Evolutionary conservation across 345 rosid species (phyloP).

Genomic region (Litchi chinensis): DNA sequence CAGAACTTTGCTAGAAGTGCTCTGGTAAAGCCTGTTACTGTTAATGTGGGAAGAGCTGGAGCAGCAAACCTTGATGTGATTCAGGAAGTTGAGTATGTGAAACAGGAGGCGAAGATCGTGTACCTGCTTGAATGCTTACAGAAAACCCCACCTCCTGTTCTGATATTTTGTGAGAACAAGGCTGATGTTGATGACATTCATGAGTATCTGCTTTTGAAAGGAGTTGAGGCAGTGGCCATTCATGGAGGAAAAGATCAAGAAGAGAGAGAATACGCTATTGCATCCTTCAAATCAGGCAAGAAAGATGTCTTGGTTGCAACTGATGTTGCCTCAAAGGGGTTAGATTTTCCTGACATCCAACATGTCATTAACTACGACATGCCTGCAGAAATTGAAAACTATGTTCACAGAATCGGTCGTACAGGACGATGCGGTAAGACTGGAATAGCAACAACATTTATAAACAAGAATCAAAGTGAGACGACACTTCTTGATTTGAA

Average conservation of each 20-base stretch:
- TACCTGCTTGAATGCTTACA: constrained; percentile 93
- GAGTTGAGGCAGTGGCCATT: constrained; percentile 90
- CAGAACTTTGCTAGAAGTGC: constrained; percentile 93
- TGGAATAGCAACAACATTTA: constrained; percentile 90
- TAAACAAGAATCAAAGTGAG: constrained; percentile 93
- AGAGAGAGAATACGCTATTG: constrained; percentile 86
- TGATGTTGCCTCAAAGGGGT: constrained; percentile 90
- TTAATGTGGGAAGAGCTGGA: constrained; percentile 93
- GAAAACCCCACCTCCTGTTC: constrained; percentile 93
- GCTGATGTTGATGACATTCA: constrained; percentile 95
- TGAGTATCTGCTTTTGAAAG: constrained; percentile 88
- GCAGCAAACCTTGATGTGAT: constrained; percentile 98
- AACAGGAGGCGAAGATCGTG: constrained; percentile 93
- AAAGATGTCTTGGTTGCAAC: constrained; percentile 94
- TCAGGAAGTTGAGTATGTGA: constrained; percentile 95
- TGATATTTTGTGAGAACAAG: constrained; percentile 93
- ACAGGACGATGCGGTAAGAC: constrained; percentile 96
- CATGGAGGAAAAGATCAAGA: constrained; percentile 98
- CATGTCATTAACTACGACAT: constrained; percentile 93
- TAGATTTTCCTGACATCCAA: constrained; percentile 91
- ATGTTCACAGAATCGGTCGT: constrained; percentile 91
- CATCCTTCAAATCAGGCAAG: constrained; percentile 80
- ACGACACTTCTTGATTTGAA: constrained; percentile 83
- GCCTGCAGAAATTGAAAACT: constrained; percentile 95
- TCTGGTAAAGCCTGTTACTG: constrained; percentile 80